Evolutionary conservation across 2,329 filamentous ascomycete genomes (phyloP), one percentile per base, ranked within the genome.

Genomic region (Calonectria pteridis): DNA sequence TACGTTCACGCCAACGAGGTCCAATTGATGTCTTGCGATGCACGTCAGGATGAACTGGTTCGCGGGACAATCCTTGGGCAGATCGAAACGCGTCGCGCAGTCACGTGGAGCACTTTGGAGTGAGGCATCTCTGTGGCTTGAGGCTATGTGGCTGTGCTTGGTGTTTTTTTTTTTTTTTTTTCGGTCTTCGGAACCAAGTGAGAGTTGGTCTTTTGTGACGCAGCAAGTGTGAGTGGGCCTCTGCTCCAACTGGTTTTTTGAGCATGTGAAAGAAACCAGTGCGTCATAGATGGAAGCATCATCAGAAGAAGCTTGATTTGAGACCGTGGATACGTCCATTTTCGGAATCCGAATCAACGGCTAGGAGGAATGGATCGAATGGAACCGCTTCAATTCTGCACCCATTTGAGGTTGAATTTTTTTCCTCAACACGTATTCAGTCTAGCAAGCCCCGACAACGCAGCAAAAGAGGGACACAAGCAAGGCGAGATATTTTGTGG

Each of bases 41-140:
- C 59, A 64, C 40, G 28, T 55, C 63, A 62, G 62, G 66, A 72
- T 69, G 71, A 35, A 51, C 71, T 50, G 64, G 73, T 69, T 68
- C 64, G 68, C 49, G 33, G 43, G 37, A 29, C 35, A 7, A 67
- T 49, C 35, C 49, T 33, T 31, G 59, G 50, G 37, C 31, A 28
- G 64, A 70, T 46, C 55, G 26, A 37, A 74, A 80, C 81, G 77
- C 79, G 81, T 76, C 81, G 78, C 81, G 81, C 74, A 37, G 67
- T 83, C 82, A 83, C 82, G 80, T 83, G 81, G 6, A 20, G 26
- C 14, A 29, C 51, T 65, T 43, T 49, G 33, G 43, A 37, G n/a
- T 20, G 16, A 23, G 53, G 33, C 29, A 11, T 58, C 46, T 28
- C 10, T 75, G 72, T 77, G 75, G 75, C 75, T 77, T 43, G 46